Percentiles rank a stretch among this genome's conserved stretches.
Conservation (phyloP, 2,329 filamentous ascomycete genomes). For the Fusarium anthophilum region DNA sequence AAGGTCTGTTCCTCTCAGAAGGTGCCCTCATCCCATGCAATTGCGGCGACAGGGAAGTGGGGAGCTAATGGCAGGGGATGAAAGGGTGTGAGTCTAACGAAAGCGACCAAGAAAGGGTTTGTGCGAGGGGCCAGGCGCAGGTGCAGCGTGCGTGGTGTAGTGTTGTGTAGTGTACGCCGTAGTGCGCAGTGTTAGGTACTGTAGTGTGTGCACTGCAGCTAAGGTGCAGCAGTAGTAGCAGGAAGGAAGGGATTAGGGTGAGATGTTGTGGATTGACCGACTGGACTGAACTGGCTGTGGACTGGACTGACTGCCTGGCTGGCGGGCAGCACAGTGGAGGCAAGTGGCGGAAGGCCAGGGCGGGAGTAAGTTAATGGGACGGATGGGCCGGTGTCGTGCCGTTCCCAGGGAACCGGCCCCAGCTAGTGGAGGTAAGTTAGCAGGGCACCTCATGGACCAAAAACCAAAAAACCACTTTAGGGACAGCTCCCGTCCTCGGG, state of each 20-base stretch:
- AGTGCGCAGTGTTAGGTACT: not conserved
- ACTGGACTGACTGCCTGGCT: not conserved
- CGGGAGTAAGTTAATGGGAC: slow-evolving; percentile 48
- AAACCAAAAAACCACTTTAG: slow-evolving; percentile 22
- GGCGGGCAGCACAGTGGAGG: not conserved
- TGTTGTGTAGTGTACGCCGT: not conserved
- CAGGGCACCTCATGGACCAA: slow-evolving; percentile 4
- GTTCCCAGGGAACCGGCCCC: slow-evolving; percentile 49
- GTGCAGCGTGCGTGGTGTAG: not conserved
- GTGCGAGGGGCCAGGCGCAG: slow-evolving; percentile 16
- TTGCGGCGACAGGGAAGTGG: slow-evolving; percentile 27
- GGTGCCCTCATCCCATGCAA: slow-evolving; percentile 8
- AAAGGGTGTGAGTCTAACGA: slow-evolving; percentile 17
- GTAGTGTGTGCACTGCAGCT: not conserved
- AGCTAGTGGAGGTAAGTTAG: slow-evolving; percentile 29
- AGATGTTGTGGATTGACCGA: not conserved
- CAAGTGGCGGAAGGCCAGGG: slow-evolving; percentile 45
- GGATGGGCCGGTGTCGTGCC: slow-evolving; percentile 52
- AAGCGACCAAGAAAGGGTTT: slow-evolving; percentile 10
- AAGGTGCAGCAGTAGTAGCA: slow-evolving; percentile 38
- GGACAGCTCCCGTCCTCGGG: slow-evolving; percentile 8
- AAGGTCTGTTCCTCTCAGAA: not conserved
- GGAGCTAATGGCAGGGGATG: slow-evolving; percentile 6
- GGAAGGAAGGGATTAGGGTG: slow-evolving; percentile 30
- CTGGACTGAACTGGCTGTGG: not conserved